Conservation (phyloP, 2,329 filamentous ascomycete genomes). For the Aspergillus texensis region DNA sequence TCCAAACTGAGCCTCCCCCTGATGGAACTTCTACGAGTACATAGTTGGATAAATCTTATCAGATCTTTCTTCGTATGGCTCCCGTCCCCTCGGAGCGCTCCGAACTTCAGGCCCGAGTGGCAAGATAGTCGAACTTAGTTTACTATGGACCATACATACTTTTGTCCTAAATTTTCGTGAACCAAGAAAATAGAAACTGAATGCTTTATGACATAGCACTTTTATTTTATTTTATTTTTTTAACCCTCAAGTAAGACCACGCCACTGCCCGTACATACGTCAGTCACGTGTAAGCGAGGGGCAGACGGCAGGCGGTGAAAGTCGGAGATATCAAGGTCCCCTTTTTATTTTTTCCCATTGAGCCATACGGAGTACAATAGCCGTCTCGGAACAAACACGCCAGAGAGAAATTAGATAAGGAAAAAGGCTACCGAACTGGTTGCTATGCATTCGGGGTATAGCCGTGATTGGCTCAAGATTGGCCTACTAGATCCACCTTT, state of each 20-base stretch:
- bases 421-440: constrained; percentile 4
- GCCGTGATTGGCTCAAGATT: constrained; percentile 17
- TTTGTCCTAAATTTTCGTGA: not conserved
- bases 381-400: not conserved
- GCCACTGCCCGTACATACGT: not conserved
- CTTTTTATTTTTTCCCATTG: not conserved
- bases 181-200: not conserved
- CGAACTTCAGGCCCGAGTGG: not conserved
- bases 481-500: constrained; percentile 5
- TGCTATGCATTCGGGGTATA: not conserved
- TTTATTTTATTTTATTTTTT: not conserved
- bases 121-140: not conserved
- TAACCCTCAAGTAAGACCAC: too few relatives aligned
- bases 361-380: not conserved
- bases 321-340: constrained; percentile 5
- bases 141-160: not conserved
- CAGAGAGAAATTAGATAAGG: constrained; percentile 9
- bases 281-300: not conserved
- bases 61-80: constrained; percentile 6
- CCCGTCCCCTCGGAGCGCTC: not conserved
- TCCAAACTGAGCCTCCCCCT: not conserved
- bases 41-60: constrained; percentile 16
- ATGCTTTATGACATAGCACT: not conserved
- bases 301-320: not conserved
- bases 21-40: not conserved